A percentile compares a stretch with the other conserved stretches of the same genome.
phyloP scores from a whole-genome alignment of 2,329 filamentous ascomycete species.

The Diaporthe capsici region DNA sequence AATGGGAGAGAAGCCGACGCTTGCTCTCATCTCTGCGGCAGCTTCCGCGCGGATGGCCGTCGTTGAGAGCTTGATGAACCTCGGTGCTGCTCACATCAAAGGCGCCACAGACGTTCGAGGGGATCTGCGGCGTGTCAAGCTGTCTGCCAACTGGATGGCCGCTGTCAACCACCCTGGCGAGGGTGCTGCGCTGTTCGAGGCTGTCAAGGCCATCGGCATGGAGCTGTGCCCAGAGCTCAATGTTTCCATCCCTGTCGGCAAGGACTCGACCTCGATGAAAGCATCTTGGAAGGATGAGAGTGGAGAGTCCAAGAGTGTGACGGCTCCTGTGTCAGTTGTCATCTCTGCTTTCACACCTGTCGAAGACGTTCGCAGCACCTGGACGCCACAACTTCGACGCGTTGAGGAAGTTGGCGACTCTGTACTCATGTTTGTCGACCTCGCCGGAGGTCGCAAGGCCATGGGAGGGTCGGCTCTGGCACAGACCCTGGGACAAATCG shows the following conservation, averaged over 20 bases:
- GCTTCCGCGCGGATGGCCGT: slow-evolving; percentile 98
- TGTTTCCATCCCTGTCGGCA: slow-evolving; percentile 94
- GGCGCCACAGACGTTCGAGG: slow-evolving; percentile 64
- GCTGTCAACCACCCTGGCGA: slow-evolving; percentile 95
- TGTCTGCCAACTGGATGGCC: slow-evolving; percentile 99
- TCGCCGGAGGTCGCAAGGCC: slow-evolving; percentile 83
- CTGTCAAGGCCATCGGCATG: slow-evolving; percentile 92
- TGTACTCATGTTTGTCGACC: slow-evolving; percentile 90
- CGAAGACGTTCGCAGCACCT: slow-evolving; percentile 85
- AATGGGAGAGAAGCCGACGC: slow-evolving; percentile 91
- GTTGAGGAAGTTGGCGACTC: slow-evolving; percentile 91
- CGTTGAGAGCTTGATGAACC: slow-evolving; percentile 91
- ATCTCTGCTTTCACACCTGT: slow-evolving; percentile 93
- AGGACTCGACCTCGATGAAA: slow-evolving; percentile 99
- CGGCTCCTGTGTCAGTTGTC: slow-evolving; percentile 89
- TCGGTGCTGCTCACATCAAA: slow-evolving; percentile 79
- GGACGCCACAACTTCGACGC: slow-evolving; percentile 90
- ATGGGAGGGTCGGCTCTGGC: slow-evolving; percentile 93
- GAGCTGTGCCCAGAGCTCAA: slow-evolving; percentile 92
- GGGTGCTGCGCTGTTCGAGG: slow-evolving; percentile 92
- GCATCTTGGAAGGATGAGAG: slow-evolving; percentile 88
- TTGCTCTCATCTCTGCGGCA: slow-evolving; percentile 90
- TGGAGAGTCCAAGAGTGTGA: slow-evolving; percentile 84
- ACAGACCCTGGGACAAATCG: slow-evolving; percentile 89
- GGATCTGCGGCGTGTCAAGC: slow-evolving; percentile 82